A percentile compares a stretch with the other conserved stretches of the same genome.
Conservation (phyloP, 768 basidiomycete species). For the Lentinula aciculospora region DNA sequence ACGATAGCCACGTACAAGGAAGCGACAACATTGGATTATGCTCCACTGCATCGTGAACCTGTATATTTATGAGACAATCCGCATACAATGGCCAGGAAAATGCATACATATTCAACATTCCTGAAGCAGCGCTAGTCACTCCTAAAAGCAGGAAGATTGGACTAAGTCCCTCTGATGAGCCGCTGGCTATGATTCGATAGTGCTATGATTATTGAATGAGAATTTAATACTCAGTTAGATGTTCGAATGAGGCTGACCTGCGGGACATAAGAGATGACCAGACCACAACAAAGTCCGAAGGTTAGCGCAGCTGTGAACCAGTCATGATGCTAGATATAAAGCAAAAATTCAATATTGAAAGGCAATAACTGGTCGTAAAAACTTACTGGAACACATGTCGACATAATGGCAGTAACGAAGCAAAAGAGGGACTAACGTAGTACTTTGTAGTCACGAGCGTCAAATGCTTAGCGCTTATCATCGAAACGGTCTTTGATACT, state of each 20-base stretch:
- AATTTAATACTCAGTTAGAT: not conserved
- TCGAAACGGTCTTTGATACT: too few species aligned
- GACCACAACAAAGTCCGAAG: conserved; percentile 58
- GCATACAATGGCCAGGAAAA: not conserved
- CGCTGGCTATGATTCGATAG: conserved; percentile 68
- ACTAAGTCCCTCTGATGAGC: conserved; percentile 85
- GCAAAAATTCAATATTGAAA: not conserved
- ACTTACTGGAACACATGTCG: conserved; percentile 7
- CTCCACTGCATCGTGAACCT: conserved; percentile 85
- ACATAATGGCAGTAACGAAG: not conserved
- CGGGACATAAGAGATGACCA: conserved; percentile 79
- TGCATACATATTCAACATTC: conserved; percentile 77
- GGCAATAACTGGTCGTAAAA: not conserved
- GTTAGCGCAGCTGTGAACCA: conserved; percentile 65
- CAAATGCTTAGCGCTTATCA: not conserved
- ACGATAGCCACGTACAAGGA: conserved; percentile 48
- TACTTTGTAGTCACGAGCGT: not conserved
- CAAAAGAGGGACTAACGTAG: not conserved
- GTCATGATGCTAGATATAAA: conserved; percentile 55
- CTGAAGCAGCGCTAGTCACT: conserved; percentile 75
- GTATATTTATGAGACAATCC: conserved; percentile 11
- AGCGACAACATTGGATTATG: conserved; percentile 73
- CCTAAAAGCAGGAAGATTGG: conserved; percentile 91
- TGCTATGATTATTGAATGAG: conserved; percentile 39
- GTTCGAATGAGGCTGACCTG: conserved; percentile 46